Conservation (phyloP, 2,329 filamentous ascomycete genomes). For the Trichophyton schoenleinii region DNA sequence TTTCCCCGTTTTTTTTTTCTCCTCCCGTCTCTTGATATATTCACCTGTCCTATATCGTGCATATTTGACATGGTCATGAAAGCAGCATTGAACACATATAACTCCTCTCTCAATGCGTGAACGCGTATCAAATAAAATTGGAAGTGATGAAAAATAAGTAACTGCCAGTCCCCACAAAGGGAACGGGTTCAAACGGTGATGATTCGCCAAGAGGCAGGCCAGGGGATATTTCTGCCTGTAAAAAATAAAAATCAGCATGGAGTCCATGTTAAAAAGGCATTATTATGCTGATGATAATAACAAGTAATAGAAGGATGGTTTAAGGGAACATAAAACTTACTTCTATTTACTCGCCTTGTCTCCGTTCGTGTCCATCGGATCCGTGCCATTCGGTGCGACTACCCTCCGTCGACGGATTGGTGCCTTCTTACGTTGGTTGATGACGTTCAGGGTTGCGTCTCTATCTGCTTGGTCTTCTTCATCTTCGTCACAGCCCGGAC, state of each 20-base stretch:
- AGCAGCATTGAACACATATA: neutral
- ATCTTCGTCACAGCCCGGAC: conserved; percentile 17
- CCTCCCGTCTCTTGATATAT: neutral
- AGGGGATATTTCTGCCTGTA: neutral
- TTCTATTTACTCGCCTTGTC: conserved; percentile 15
- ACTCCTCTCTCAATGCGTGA: conserved; percentile 5
- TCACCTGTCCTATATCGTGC: neutral
- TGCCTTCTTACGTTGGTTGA: conserved; percentile 32
- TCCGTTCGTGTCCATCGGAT: conserved; percentile 26
- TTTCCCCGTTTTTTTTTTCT: neutral
- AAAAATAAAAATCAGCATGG: neutral
- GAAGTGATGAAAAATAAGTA: neutral
- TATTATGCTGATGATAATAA: neutral
- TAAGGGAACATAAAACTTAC: neutral
- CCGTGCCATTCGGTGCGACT: conserved; percentile 15
- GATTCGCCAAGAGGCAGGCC: neutral
- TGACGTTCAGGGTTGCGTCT: conserved; percentile 25
- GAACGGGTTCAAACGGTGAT: neutral
- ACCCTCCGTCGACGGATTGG: conserved; percentile 30
- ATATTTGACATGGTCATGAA: neutral
- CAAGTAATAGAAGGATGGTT: neutral
- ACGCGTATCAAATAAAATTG: neutral
- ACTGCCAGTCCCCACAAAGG: neutral
- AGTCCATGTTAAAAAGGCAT: neutral
- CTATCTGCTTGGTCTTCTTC: conserved; percentile 26